phyloP scores from a whole-genome alignment of 805 yeast genomes.

The Barnettozyma salicaria region DNA sequence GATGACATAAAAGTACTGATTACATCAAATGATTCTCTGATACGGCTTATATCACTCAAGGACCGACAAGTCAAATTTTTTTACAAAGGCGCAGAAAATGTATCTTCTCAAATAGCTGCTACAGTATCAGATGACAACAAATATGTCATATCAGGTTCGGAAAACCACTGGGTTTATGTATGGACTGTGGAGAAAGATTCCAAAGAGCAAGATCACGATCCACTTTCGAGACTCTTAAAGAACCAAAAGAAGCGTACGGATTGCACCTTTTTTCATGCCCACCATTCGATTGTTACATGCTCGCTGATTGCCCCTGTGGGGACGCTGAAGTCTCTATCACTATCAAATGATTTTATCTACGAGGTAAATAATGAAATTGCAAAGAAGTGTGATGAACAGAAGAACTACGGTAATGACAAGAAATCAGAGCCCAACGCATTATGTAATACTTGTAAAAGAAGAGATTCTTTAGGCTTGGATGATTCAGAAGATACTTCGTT shows the following conservation, averaged over 20 bases:
- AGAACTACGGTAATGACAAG: conserved; percentile 5
- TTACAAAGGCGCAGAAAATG: conserved; percentile 69
- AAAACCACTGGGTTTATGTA: conserved; percentile 79
- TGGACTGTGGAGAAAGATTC: conserved; percentile 51
- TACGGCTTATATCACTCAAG: conserved; percentile 56
- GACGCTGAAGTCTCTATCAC: conserved; percentile 57
- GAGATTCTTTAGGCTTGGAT: too few relatives aligned
- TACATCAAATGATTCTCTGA: conserved; percentile 77
- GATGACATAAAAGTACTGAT: conserved; percentile 44
- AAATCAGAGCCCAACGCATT: too few relatives aligned
- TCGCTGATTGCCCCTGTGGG: conserved; percentile 73
- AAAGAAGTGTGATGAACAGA: conserved; percentile 7
- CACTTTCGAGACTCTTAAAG: conserved; percentile 13
- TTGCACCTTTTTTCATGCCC: conserved; percentile 72
- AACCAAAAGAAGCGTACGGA: conserved; percentile 44
- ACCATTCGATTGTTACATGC: conserved; percentile 63
- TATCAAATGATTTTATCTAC: conserved; percentile 75
- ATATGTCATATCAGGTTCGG: conserved; percentile 72
- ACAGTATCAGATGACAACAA: conserved; percentile 48
- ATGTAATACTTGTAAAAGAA: too few relatives aligned
- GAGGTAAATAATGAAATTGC: conserved; percentile 41
- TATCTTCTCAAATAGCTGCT: conserved; percentile 68
- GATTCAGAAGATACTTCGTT: conserved; percentile 11
- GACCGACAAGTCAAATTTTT: conserved; percentile 54
- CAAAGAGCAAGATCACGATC: conserved; percentile 5